Percentiles rank a stretch among this genome's conserved stretches.
phyloP scores from a whole-genome alignment of 345 rosid genomes.

The Gossypium turneri region DNA sequence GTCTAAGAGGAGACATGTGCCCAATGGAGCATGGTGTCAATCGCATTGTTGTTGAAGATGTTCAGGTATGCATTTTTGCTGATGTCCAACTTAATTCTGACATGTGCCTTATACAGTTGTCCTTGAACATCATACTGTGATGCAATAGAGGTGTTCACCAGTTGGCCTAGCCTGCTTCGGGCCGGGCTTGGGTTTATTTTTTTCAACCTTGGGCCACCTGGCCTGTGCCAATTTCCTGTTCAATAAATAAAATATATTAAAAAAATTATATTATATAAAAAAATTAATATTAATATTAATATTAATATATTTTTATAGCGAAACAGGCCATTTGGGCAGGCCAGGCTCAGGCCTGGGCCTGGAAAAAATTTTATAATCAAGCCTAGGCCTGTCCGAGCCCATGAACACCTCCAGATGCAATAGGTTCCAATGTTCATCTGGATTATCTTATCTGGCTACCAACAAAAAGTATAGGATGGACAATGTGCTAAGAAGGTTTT shows the following conservation, averaged over 20 bases:
- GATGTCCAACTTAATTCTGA: background rate
- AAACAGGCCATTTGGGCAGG: too few species aligned
- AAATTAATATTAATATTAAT: too few species aligned
- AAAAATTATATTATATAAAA: too few species aligned
- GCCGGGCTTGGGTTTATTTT: too few species aligned
- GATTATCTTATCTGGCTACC: background rate
- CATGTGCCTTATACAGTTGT: background rate
- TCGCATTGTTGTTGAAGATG: constrained; percentile 95
- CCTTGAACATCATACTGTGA: background rate
- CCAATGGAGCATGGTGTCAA: constrained; percentile 99
- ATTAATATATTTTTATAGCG: too few species aligned
- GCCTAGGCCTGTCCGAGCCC: too few species aligned
- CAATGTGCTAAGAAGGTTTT: background rate
- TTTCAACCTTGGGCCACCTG: too few species aligned
- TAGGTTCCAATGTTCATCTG: background rate
- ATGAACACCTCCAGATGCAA: background rate
- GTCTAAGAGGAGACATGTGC: constrained; percentile 97
- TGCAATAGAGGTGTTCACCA: background rate
- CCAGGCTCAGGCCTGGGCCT: too few species aligned
- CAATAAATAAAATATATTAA: too few species aligned
- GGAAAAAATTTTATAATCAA: too few species aligned
- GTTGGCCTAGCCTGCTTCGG: too few species aligned
- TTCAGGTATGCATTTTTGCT: constrained; percentile 54
- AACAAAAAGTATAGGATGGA: background rate
- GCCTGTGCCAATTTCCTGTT: too few species aligned